Conservation (phyloP, 2,329 filamentous ascomycete species). For the Aspergillus spinulosporus region DNA sequence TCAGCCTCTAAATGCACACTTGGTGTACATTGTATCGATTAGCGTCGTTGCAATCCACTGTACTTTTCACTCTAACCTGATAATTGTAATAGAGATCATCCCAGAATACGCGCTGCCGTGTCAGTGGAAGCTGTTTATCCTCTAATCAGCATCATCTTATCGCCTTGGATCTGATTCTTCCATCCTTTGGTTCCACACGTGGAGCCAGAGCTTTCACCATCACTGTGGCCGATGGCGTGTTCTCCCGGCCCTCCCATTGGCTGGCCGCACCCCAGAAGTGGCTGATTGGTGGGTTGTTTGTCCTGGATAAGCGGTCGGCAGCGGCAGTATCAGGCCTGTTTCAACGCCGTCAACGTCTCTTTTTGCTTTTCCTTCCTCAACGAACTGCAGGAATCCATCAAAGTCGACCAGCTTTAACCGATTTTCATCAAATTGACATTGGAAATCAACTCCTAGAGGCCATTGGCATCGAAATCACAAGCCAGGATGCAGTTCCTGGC, state of each 20-base stretch:
- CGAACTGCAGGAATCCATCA: background rate
- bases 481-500: background rate
- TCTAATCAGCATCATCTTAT: too few relatives aligned
- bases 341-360: background rate
- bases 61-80: too few relatives aligned
- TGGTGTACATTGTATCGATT: too few relatives aligned
- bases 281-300: conserved; percentile 14
- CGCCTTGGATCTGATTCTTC: too few relatives aligned
- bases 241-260: conserved; percentile 30
- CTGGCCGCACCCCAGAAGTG: too few relatives aligned
- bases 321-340: conserved; percentile 13
- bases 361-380: background rate
- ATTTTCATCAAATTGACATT: background rate
- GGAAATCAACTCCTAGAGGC: too few relatives aligned
- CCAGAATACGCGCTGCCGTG: too few relatives aligned
- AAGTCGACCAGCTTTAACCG: background rate
- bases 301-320: conserved; percentile 11
- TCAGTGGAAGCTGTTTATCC: too few relatives aligned
- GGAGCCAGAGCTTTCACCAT: conserved; percentile 33
- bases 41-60: too few relatives aligned
- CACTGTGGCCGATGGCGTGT: conserved; percentile 36
- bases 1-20: too few relatives aligned
- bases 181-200: conserved; percentile 17
- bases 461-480: background rate
- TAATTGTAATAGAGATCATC: too few relatives aligned